phyloP scores from a whole-genome alignment of 495 filamentous ascomycete genomes.

The Neurospora africana region DNA sequence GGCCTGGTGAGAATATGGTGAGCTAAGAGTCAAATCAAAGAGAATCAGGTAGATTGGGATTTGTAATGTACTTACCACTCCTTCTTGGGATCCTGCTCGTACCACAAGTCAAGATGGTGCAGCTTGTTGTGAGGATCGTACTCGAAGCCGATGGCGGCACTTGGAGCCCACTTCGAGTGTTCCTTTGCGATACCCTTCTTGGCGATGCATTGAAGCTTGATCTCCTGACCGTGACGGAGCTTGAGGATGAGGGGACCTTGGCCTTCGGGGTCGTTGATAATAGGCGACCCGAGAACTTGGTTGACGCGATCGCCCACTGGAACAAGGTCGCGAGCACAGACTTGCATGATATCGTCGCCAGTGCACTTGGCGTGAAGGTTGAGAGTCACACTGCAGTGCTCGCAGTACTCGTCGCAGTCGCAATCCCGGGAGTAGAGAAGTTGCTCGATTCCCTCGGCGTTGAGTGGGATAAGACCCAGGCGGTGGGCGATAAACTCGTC shows the following conservation, averaged over 20 bases:
- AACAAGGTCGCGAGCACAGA: slow-evolving; percentile 79
- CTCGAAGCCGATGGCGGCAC: slow-evolving; percentile 87
- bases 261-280: slow-evolving; percentile 73
- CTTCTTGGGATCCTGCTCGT: slow-evolving; percentile 67
- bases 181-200: slow-evolving; percentile 99
- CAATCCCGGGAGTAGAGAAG: slow-evolving; percentile 89
- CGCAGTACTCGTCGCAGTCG: slow-evolving; percentile 88
- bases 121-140: slow-evolving; percentile 96
- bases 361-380: slow-evolving; percentile 75
- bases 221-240: slow-evolving; percentile 74
- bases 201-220: slow-evolving; percentile 81
- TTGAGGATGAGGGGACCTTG: slow-evolving; percentile 79
- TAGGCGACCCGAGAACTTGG: slow-evolving; percentile 56
- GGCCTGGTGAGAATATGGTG: slow-evolving; percentile 50
- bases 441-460: slow-evolving; percentile 69
- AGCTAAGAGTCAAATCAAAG: background rate
- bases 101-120: slow-evolving; percentile 84
- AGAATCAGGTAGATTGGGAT: background rate
- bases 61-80: slow-evolving; percentile 66
- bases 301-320: slow-evolving; percentile 59
- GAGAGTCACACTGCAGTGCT: slow-evolving; percentile 76
- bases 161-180: slow-evolving; percentile 94
- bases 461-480: slow-evolving; percentile 81
- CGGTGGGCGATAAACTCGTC: slow-evolving; percentile 95
- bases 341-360: slow-evolving; percentile 70